A percentile compares a stretch with the other conserved stretches of the same genome.
phyloP scores from a whole-genome alignment of 2,329 filamentous ascomycete species.

The Aureobasidium namibiae region DNA sequence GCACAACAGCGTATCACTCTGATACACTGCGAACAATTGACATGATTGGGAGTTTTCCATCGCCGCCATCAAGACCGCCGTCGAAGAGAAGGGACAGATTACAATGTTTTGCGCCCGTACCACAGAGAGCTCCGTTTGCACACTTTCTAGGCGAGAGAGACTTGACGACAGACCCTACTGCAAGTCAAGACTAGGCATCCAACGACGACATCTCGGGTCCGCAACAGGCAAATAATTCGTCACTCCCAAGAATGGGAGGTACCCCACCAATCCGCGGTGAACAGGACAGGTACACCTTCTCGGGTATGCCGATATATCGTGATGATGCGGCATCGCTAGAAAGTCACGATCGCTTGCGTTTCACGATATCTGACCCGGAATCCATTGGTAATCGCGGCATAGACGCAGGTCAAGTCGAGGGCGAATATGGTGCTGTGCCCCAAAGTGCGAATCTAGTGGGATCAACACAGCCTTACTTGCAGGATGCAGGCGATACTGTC shows the following conservation, averaged over 20 bases:
- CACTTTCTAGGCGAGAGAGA: background rate
- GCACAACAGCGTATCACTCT: background rate
- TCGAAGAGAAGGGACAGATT: conserved; percentile 15
- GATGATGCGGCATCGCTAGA: conserved; percentile 19
- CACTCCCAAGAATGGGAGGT: background rate
- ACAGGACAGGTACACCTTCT: conserved; percentile 19
- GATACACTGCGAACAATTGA: conserved; percentile 19
- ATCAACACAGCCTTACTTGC: background rate
- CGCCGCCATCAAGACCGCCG: conserved; percentile 19
- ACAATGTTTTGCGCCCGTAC: conserved; percentile 5
- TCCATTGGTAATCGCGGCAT: background rate
- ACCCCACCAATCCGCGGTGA: conserved; percentile 20
- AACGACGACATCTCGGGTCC: background rate
- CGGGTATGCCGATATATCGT: conserved; percentile 21
- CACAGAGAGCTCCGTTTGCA: background rate
- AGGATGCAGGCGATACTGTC: background rate
- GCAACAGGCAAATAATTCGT: background rate
- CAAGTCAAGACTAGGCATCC: background rate
- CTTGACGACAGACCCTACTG: background rate
- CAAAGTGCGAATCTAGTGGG: background rate
- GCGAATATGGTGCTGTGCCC: background rate
- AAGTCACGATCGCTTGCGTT: conserved; percentile 3
- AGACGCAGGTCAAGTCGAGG: background rate
- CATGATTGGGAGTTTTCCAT: conserved; percentile 20
- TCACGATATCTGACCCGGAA: background rate